These are phyloP conservation scores for Mentha longifolia DNA, from an alignment of 257 asterid genomes.

Conservation along the genomic window DNA sequence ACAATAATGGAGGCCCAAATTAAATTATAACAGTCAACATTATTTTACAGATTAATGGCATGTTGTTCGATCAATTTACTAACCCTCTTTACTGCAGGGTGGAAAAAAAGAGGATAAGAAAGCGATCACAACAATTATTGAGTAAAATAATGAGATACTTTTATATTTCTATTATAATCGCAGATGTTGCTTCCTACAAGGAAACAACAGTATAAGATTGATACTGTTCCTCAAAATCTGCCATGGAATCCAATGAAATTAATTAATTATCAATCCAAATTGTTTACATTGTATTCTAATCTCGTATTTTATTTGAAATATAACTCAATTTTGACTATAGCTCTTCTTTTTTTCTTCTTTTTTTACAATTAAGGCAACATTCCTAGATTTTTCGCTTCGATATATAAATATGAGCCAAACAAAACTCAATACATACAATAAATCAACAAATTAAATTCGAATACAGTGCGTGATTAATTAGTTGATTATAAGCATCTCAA, in stretches of 20 bases:
- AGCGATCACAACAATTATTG: slow-evolving; percentile 26
- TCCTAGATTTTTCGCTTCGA: no score
- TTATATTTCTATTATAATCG: not conserved
- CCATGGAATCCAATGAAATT: slow-evolving; percentile 43
- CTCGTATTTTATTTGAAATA: not conserved
- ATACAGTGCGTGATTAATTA: not conserved
- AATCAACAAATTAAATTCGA: not conserved
- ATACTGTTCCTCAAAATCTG: slow-evolving; percentile 27
- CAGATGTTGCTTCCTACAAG: slow-evolving; percentile 45
- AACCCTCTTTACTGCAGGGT: slow-evolving; percentile 32
- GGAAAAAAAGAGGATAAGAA: slow-evolving; percentile 28
- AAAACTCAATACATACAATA: no score
- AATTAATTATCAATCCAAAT: not conserved
- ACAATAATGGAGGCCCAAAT: slow-evolving; percentile 26
- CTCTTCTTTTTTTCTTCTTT: no score
- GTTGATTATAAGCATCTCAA: not conserved
- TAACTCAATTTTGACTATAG: no score
- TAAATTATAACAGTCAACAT: slow-evolving; percentile 35
- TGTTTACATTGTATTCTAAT: not conserved
- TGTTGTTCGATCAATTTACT: slow-evolving; percentile 33
- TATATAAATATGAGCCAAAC: no score
- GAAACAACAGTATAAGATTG: slow-evolving; percentile 41
- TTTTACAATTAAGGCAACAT: no score
- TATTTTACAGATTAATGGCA: slow-evolving; percentile 17
- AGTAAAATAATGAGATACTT: slow-evolving; percentile 7